Percentiles rank a stretch among this genome's conserved stretches.
These are phyloP conservation scores for Begonia fuchsioides DNA, from an alignment of 306 rosid genomes.

Conservation along the genomic window DNA sequence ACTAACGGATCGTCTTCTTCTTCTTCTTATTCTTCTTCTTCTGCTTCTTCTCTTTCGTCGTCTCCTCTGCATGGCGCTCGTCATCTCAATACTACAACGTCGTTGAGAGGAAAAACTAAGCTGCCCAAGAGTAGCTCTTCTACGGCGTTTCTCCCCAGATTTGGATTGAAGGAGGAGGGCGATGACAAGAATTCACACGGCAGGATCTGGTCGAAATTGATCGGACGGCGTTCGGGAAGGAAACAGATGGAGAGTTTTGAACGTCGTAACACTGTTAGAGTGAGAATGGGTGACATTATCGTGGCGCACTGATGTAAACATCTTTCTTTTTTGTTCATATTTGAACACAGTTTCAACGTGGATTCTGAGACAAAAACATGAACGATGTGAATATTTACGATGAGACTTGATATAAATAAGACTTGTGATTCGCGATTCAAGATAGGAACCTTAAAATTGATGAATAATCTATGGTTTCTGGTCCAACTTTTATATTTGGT, in stretches of 20 bases:
- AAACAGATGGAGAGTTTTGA: conserved; percentile 1
- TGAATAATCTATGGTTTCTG: too few species aligned
- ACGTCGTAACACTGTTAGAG: neutral
- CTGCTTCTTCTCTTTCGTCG: conserved; percentile 6
- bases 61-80: conserved; percentile 3
- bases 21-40: too few species aligned
- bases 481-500: neutral
- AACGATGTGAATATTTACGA: too few species aligned
- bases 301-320: neutral
- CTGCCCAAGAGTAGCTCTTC: conserved; percentile 7
- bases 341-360: neutral
- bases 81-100: neutral
- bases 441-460: too few species aligned
- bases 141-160: neutral
- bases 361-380: neutral
- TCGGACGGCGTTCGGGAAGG: conserved; percentile 3
- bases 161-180: neutral
- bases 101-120: neutral
- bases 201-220: conserved; percentile 11
- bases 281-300: conserved; percentile 1
- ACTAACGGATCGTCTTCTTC: neutral
- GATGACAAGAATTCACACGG: neutral
- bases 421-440: too few species aligned
- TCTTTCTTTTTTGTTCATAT: neutral
- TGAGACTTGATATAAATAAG: too few species aligned